Conservation (phyloP, 495 filamentous ascomycete genomes). For the Achaetomiella virescens region DNA sequence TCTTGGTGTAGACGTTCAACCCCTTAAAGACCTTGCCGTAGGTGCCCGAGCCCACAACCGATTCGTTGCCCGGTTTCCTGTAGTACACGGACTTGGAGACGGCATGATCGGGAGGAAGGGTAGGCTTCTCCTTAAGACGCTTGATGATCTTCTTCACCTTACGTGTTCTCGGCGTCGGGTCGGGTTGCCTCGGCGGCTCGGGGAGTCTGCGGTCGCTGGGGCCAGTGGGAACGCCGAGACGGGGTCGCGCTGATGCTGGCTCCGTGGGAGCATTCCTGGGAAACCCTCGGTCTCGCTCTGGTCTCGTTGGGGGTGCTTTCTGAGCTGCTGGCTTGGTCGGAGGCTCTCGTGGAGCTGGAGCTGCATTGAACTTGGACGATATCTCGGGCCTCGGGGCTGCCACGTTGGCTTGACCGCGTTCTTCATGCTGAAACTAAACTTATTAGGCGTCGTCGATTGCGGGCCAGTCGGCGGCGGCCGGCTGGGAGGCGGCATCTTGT, state of each 20-base stretch:
- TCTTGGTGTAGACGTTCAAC: conserved; percentile 89
- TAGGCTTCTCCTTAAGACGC: conserved; percentile 64
- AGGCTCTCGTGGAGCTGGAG: conserved; percentile 34
- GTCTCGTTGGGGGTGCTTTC: conserved; percentile 29
- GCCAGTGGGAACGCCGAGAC: conserved; percentile 34
- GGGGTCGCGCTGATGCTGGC: conserved; percentile 47
- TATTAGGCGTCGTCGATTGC: conserved; percentile 49
- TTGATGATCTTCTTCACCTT: conserved; percentile 65
- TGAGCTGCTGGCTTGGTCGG: conserved; percentile 19
- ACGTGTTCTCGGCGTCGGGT: conserved; percentile 43
- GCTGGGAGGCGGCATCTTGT: conserved; percentile 34
- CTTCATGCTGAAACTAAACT: conserved; percentile 87
- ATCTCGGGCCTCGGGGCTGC: conserved; percentile 64
- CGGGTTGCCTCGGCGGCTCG: conserved; percentile 28
- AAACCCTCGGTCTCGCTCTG: conserved; percentile 39
- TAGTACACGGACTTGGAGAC: conserved; percentile 80
- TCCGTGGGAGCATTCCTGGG: conserved; percentile 44
- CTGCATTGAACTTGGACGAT: conserved; percentile 63
- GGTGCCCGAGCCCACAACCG: conserved; percentile 86
- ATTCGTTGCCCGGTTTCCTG: conserved; percentile 89
- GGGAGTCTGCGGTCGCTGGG: conserved; percentile 37
- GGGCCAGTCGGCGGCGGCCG: conserved; percentile 46
- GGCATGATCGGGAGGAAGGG: conserved; percentile 62
- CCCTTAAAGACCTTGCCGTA: conserved; percentile 99
- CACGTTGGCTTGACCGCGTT: conserved; percentile 54